phyloP scores from a whole-genome alignment of 2,329 filamentous ascomycete species.

The Orbilia quercus region DNA sequence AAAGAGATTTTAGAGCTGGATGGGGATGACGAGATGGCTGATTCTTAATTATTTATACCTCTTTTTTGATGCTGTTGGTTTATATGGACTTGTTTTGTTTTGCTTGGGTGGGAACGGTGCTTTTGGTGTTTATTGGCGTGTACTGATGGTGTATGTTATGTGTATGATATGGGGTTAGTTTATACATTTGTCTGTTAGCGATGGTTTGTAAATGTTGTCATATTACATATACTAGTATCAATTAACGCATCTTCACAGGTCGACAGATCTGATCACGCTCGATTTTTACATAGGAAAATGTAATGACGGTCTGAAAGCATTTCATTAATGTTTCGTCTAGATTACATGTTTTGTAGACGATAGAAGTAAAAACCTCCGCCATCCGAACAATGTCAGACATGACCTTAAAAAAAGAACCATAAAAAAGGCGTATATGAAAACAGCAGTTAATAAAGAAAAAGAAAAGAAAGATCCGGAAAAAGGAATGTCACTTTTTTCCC shows the following conservation, averaged over 20 bases:
- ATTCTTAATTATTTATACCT: background rate
- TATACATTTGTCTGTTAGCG: no score
- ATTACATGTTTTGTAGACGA: slow-evolving; percentile 52
- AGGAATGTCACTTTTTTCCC: slow-evolving; percentile 54
- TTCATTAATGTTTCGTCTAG: slow-evolving; percentile 55
- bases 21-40: slow-evolving; percentile 35
- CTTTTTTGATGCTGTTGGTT: background rate
- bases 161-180: no score
- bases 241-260: no score
- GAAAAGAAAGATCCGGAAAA: slow-evolving; percentile 44
- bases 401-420: slow-evolving; percentile 33
- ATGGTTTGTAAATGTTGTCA: no score
- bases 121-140: slow-evolving; percentile 2
- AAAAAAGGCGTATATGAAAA: slow-evolving; percentile 4
- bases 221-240: no score
- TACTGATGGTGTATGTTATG: background rate
- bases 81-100: background rate
- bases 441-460: slow-evolving; percentile 10
- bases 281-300: background rate
- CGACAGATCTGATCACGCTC: no score
- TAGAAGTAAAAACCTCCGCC: slow-evolving; percentile 7
- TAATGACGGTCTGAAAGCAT: slow-evolving; percentile 51
- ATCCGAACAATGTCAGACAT: slow-evolving; percentile 54
- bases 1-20: slow-evolving; percentile 52
- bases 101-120: background rate